Percentiles rank a stretch among this genome's conserved stretches.
Conservation (phyloP, 108 stramenopile species). For the Discostella pseudostelligera region DNA sequence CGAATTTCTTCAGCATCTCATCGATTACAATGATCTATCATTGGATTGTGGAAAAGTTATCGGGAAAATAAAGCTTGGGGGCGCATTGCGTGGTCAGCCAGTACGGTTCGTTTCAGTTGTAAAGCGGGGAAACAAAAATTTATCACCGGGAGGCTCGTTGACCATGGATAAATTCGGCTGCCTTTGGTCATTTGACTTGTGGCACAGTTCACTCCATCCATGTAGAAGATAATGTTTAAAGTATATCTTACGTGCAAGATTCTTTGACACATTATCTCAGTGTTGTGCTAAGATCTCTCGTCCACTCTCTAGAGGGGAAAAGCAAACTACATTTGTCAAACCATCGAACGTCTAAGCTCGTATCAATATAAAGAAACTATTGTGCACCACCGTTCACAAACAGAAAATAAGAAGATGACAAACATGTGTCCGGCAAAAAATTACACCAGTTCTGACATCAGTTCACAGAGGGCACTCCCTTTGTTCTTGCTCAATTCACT, state of each 20-base stretch:
- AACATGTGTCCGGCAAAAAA: too few species aligned
- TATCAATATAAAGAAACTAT: too few species aligned
- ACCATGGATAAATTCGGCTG: conserved; percentile 18
- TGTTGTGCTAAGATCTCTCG: too few species aligned
- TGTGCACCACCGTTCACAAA: too few species aligned
- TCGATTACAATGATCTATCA: conserved; percentile 74
- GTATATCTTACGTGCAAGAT: too few species aligned
- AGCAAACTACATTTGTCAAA: too few species aligned
- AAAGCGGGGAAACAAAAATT: conserved; percentile 8
- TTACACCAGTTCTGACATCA: conserved; percentile 64
- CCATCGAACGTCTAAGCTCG: too few species aligned
- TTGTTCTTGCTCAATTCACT: conserved; percentile 41
- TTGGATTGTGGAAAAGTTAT: conserved; percentile 70
- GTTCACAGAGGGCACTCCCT: conserved; percentile 53
- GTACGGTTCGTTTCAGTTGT: conserved; percentile 57
- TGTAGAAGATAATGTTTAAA: not conserved
- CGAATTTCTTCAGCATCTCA: conserved; percentile 84
- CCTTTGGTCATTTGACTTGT: conserved; percentile 78
- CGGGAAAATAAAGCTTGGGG: conserved; percentile 58
- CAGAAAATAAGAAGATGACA: too few species aligned
- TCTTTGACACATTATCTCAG: too few species aligned
- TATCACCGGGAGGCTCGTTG: conserved; percentile 5
- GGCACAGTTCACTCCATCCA: conserved; percentile 4
- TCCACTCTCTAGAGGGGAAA: too few species aligned
- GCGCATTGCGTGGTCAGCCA: conserved; percentile 71